Percentiles rank a stretch among this genome's conserved stretches.
phyloP scores from a whole-genome alignment of 2,329 filamentous ascomycete species.

The Hyphodiscus sp. region DNA sequence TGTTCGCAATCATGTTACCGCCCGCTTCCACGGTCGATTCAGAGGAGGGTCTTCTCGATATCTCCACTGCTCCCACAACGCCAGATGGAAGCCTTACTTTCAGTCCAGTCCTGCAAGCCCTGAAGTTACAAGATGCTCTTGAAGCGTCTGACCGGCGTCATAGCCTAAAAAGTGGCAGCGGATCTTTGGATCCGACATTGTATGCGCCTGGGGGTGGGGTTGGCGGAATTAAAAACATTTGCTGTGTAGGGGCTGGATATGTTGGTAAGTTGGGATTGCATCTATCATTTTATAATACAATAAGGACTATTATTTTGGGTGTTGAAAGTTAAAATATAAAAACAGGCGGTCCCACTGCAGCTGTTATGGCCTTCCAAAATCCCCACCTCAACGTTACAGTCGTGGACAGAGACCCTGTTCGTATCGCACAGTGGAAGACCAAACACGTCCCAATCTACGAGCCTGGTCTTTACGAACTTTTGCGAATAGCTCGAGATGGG shows the following conservation, averaged over 20 bases:
- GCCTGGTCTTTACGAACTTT: conserved; percentile 61
- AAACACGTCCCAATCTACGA: conserved; percentile 70
- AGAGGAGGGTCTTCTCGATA: conserved; percentile 26
- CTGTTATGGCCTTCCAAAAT: conserved; percentile 68
- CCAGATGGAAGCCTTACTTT: conserved; percentile 38
- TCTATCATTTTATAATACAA: too few species aligned
- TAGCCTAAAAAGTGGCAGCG: conserved; percentile 1
- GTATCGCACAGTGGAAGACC: conserved; percentile 70
- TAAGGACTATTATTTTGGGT: too few species aligned
- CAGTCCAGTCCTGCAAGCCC: conserved; percentile 35
- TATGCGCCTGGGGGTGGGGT: conserved; percentile 25
- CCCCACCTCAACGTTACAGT: conserved; percentile 65
- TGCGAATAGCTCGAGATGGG: conserved; percentile 57
- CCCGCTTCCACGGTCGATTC: conserved; percentile 21
- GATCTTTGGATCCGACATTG: conserved; percentile 4
- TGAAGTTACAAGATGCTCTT: conserved; percentile 19
- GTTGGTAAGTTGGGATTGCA: conserved; percentile 50
- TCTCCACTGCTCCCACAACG: conserved; percentile 40
- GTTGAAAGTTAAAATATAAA: background rate
- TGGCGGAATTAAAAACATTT: conserved; percentile 50
- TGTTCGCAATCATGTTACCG: conserved; percentile 16
- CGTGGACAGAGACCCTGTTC: conserved; percentile 60
- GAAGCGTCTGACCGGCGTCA: conserved; percentile 4
- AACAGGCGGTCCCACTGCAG: conserved; percentile 63
- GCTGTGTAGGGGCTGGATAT: conserved; percentile 70